These are phyloP conservation scores for Tylopilus subfusipes DNA, from an alignment of 768 basidiomycete species.

Conservation along the genomic window DNA sequence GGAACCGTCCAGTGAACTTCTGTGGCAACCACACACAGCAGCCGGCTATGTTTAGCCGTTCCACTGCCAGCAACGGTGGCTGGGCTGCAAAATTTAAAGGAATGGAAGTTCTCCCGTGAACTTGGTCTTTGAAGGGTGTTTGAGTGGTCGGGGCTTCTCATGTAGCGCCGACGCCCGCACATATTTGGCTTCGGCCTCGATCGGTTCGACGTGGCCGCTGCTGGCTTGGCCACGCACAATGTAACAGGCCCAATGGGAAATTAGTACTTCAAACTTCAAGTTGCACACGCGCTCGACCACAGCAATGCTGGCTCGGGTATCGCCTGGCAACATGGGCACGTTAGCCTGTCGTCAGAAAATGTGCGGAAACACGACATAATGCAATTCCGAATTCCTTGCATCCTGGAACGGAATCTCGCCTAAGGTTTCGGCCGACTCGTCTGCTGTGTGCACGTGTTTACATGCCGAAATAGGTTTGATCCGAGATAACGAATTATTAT, in stretches of 20 bases:
- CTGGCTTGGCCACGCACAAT: no score
- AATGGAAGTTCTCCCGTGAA: background rate
- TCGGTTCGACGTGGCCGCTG: no score
- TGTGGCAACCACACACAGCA: background rate
- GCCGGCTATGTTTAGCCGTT: background rate
- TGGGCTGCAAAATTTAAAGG: background rate
- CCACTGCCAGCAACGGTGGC: background rate
- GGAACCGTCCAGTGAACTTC: no score
- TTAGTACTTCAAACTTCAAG: background rate
- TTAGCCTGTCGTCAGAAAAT: background rate
- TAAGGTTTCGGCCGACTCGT: slow-evolving; percentile 1
- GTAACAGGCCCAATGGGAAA: background rate
- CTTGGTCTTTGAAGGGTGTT: background rate
- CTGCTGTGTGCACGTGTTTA: background rate
- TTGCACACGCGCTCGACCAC: background rate
- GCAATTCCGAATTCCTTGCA: background rate
- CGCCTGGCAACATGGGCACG: no score
- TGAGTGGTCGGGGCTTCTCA: no score
- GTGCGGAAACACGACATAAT: background rate
- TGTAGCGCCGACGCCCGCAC: background rate
- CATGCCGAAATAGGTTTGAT: background rate
- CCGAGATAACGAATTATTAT: background rate
- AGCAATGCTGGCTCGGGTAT: no score
- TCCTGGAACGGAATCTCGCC: background rate
- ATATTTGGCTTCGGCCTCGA: background rate